These are phyloP conservation scores for Aspergillus vadensis DNA, from an alignment of 2,329 filamentous ascomycete genomes.

Conservation along the genomic window DNA sequence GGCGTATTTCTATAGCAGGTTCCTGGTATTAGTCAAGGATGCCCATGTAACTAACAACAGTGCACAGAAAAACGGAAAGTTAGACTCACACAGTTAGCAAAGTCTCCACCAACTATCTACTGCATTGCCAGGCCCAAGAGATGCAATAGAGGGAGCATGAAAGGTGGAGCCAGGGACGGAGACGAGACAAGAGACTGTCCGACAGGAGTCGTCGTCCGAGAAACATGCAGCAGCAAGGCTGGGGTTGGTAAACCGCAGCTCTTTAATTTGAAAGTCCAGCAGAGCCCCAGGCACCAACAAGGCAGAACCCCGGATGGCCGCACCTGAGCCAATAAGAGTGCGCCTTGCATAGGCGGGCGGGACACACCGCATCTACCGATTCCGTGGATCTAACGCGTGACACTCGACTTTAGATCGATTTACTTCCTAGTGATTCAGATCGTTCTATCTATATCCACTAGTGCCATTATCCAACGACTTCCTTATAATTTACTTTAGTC, in stretches of 20 bases:
- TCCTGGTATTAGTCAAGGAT: constrained; percentile 13
- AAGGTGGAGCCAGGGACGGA: constrained; percentile 25
- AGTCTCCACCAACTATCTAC: constrained; percentile 27
- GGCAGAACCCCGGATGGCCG: constrained; percentile 26
- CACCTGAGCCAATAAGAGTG: constrained; percentile 17
- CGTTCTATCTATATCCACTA: neutral
- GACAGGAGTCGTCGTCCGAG: constrained; percentile 37
- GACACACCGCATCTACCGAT: constrained; percentile 3
- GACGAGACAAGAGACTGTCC: constrained; percentile 28
- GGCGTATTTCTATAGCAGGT: constrained; percentile 18
- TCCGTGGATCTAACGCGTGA: neutral
- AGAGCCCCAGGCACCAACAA: constrained; percentile 34
- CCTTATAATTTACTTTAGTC: constrained; percentile 39
- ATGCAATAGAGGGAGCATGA: constrained; percentile 19
- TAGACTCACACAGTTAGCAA: constrained; percentile 32
- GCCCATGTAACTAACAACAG: constrained; percentile 6
- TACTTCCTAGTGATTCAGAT: neutral
- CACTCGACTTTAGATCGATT: no score
- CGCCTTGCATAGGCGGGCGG: neutral
- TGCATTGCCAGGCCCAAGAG: constrained; percentile 16
- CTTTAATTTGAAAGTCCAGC: constrained; percentile 24
- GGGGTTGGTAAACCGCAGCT: constrained; percentile 23
- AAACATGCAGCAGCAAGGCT: constrained; percentile 32
- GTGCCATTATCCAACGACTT: constrained; percentile 24
- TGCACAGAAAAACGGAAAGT: constrained; percentile 3